Percentiles rank a stretch among this genome's conserved stretches.
Evolutionary conservation across 1,284 basidiomycete genomes (phyloP).

Genomic region (Tremellales sp.): DNA sequence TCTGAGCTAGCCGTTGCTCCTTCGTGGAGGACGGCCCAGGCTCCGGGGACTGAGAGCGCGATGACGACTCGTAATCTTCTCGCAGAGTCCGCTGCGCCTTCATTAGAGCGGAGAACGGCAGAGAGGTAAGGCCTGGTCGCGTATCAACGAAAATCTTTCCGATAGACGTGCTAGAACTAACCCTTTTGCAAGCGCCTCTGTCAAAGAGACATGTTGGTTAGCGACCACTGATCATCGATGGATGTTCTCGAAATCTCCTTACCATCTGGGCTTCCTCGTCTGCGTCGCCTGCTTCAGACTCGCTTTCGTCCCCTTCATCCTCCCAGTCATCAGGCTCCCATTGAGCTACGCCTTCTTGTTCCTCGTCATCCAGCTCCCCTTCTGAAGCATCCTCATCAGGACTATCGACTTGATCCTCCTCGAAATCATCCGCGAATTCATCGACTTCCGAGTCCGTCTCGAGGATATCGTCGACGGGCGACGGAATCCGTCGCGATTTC

Average conservation of each 20-base stretch:
- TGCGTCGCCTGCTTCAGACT: slow-evolving; percentile 32
- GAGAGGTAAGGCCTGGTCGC: slow-evolving; percentile 18
- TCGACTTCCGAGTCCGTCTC: slow-evolving; percentile 44
- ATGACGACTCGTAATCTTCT: slow-evolving; percentile 8
- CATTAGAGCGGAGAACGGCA: slow-evolving; percentile 28
- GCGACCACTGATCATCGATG: slow-evolving; percentile 27
- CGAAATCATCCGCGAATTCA: slow-evolving; percentile 44
- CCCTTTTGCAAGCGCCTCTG: slow-evolving; percentile 22
- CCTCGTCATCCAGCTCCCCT: slow-evolving; percentile 44
- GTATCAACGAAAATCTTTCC: not conserved
- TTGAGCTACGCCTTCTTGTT: slow-evolving; percentile 31
- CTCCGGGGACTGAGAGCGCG: not conserved
- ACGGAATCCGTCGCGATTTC: not conserved
- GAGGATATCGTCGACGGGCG: slow-evolving; percentile 31
- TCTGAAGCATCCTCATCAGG: slow-evolving; percentile 52
- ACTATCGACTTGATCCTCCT: slow-evolving; percentile 10
- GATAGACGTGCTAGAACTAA: slow-evolving; percentile 3
- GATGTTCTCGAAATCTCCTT: slow-evolving; percentile 4
- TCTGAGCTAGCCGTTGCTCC: slow-evolving; percentile 24
- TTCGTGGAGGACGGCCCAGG: slow-evolving; percentile 3
- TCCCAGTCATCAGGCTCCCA: slow-evolving; percentile 46
- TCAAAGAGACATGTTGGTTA: not conserved
- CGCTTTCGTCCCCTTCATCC: slow-evolving; percentile 23
- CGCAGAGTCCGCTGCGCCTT: slow-evolving; percentile 29
- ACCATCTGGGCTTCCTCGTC: slow-evolving; percentile 22